A percentile compares a stretch with the other conserved stretches of the same genome.
These are phyloP conservation scores for Codiaeum variegatum DNA, from an alignment of 441 rosid species.

Conservation along the genomic window DNA sequence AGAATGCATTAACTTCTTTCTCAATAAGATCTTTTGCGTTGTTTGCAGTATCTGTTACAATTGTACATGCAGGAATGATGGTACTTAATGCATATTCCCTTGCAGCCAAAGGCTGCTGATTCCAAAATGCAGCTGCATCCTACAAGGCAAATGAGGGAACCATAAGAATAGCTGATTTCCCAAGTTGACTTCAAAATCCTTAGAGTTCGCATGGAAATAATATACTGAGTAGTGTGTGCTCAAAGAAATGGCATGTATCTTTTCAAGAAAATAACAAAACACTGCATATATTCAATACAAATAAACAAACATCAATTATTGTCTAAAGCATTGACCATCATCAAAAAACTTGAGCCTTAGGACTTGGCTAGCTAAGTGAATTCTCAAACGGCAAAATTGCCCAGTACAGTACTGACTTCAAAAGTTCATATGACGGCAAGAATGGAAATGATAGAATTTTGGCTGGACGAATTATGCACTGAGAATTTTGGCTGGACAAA, in stretches of 20 bases:
- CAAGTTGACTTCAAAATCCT: background rate
- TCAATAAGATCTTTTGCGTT: conserved; percentile 76
- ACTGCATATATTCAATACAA: background rate
- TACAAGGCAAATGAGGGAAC: conserved; percentile 25
- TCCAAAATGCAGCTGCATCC: conserved; percentile 91
- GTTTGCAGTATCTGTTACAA: conserved; percentile 69
- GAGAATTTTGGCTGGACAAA: background rate
- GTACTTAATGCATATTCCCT: conserved; percentile 77
- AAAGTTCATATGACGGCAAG: background rate
- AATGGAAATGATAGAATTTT: background rate
- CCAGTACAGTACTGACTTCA: background rate
- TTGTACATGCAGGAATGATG: conserved; percentile 75
- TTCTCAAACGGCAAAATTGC: background rate
- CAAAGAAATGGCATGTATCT: conserved; percentile 1
- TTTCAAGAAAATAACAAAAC: conserved; percentile 5
- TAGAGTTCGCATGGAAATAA: background rate
- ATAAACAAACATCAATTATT: conserved; percentile 1
- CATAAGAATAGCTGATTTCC: background rate
- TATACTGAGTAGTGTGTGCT: background rate
- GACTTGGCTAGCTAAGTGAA: background rate
- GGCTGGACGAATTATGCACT: background rate
- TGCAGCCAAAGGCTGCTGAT: conserved; percentile 77
- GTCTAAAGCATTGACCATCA: background rate
- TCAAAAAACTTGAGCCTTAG: background rate
- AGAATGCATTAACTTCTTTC: conserved; percentile 81